phyloP scores from a whole-genome alignment of 441 rosid species.

The Adansonia gregorii region DNA sequence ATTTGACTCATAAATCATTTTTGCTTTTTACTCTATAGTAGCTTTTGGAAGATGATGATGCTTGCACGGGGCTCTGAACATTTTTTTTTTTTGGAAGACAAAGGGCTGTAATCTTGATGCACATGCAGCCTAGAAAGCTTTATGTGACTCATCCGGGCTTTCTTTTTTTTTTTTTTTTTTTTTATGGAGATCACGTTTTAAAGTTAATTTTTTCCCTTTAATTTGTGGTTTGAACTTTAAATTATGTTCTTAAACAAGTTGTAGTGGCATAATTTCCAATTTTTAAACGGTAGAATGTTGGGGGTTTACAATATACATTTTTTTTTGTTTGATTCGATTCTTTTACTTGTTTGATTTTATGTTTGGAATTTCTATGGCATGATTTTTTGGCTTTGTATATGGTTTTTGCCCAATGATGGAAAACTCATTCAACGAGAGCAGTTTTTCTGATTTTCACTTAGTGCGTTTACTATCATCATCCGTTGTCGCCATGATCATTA shows the following conservation, averaged over 20 bases:
- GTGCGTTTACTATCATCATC: conserved; percentile 27
- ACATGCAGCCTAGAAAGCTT: no score
- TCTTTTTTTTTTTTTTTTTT: no score
- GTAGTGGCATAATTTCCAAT: neutral
- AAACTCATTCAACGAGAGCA: neutral
- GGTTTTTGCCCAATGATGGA: conserved; percentile 4
- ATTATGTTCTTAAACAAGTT: neutral
- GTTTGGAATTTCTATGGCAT: neutral
- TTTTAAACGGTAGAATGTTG: neutral
- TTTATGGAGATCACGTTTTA: no score
- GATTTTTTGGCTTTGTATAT: neutral
- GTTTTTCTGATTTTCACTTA: neutral
- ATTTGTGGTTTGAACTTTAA: no score
- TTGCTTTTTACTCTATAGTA: neutral
- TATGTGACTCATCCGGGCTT: no score
- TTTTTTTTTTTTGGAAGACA: neutral
- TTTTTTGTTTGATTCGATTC: neutral
- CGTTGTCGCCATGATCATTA: neutral
- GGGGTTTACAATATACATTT: neutral
- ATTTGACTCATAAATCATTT: neutral
- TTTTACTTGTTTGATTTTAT: neutral
- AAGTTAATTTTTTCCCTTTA: no score
- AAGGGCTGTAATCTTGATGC: neutral
- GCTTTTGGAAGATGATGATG: conserved; percentile 13
- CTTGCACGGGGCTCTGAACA: conserved; percentile 25